Evolutionary conservation across 176 grass and related monocot genomes (phyloP).

Genomic region (Dactylis glomerata): DNA sequence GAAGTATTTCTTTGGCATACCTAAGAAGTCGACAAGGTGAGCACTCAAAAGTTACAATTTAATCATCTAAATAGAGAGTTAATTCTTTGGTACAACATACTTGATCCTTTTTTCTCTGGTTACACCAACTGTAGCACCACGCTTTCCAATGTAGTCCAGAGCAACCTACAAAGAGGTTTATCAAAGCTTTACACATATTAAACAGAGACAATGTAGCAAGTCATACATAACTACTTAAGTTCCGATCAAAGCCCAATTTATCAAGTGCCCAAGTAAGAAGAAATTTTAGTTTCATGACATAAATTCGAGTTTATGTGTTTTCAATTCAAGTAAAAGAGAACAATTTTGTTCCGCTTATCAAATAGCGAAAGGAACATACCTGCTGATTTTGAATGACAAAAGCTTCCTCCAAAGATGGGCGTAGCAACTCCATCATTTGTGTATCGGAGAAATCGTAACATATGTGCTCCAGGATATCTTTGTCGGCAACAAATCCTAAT

Average conservation of each 20-base stretch:
- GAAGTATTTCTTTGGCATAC: constrained; percentile 98
- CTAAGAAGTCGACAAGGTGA: constrained; percentile 31
- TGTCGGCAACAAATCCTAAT: constrained; percentile 98
- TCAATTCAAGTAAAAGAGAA: neutral
- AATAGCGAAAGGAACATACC: constrained; percentile 43
- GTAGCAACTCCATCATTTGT: constrained; percentile 98
- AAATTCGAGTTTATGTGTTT: neutral
- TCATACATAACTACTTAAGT: neutral
- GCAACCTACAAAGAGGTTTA: constrained; percentile 59
- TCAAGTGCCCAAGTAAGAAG: neutral
- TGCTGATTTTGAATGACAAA: constrained; percentile 99
- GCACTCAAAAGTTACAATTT: neutral
- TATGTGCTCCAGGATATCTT: constrained; percentile 99
- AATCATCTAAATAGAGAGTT: neutral
- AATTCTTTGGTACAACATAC: constrained; percentile 33
- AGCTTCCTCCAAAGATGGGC: constrained; percentile 94
- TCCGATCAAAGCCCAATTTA: neutral
- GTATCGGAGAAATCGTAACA: constrained; percentile 97
- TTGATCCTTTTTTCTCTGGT: constrained; percentile 94
- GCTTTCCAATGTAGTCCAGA: constrained; percentile 96
- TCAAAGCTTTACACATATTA: constrained; percentile 4
- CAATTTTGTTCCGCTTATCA: neutral
- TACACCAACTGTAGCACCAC: constrained; percentile 93
- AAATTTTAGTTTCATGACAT: constrained; percentile 6
- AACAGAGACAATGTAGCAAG: constrained; percentile 3